Base-by-base conservation (phyloP, 352 stramenopile genomes). In the Elongisporangium prolatum region DNA sequence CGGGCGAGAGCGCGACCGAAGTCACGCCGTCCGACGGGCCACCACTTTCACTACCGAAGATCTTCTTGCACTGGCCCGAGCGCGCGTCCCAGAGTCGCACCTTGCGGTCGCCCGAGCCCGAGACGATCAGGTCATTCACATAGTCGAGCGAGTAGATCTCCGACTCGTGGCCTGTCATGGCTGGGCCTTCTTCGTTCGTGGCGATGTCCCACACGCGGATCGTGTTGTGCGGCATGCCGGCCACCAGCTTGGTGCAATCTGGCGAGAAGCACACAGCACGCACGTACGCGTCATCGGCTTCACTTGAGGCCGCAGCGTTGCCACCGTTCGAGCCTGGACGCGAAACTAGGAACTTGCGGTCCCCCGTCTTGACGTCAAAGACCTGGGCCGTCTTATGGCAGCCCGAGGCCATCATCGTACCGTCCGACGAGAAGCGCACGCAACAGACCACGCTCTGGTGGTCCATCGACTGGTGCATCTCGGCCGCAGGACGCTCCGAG, bases 401-500 rank as follows among this genome's bases (percentile, higher is more conserved):
- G 16, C 85, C 85, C 1, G 81, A 90, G 17, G 85, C 85, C 81
- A 95, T 86, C 80, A 93, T 91, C 13, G 81, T 87, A 48, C 85
- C 85, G 38, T 95, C 85, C 28, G 81, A 79, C 24, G 83, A 93
- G 56, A 95, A 92, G 7, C 85, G 83, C 13, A 95, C 85, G 59
- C 85, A 91, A 69, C 85, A 95, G 16, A 95, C 85, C 4, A 95
- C 85, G 65, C 85, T 95, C 57, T 95, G 85, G 66, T 95, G 85
- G 67, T 95, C 83, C 79, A 95, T 89, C n/a, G 83, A 88, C 60
- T 93, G 81, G 52, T 91, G 80, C 77, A 95, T 89, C 63, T 95
- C 85, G 4, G 84, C 83, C 5, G 74, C 78, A 0, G 85, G 85
- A n/a, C 85, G 81, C 61, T 95, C 85, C 49, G 80, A 86, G 48